Conservation (phyloP, 2,329 filamentous ascomycete genomes). For the Ophiosphaerella herpotricha region DNA sequence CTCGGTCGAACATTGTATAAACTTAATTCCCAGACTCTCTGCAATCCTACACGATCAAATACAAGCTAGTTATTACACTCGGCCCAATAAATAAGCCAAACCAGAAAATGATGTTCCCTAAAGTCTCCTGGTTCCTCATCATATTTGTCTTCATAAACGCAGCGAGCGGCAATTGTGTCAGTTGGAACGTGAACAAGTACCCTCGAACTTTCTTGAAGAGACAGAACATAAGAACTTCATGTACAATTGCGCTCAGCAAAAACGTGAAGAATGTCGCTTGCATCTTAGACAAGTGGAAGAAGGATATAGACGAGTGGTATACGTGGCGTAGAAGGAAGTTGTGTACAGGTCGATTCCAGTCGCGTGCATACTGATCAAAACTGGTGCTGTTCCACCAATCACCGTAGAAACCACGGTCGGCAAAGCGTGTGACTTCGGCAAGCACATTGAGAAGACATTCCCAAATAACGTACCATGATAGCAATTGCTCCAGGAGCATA, state of each 20-base stretch:
- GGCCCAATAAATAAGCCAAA: slow-evolving; percentile 77
- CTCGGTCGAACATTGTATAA: no score
- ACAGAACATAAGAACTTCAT: slow-evolving; percentile 80
- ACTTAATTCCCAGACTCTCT: no score
- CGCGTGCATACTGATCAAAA: slow-evolving; percentile 78
- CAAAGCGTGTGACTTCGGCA: slow-evolving; percentile 76
- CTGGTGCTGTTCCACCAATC: slow-evolving; percentile 60
- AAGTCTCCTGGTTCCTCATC: slow-evolving; percentile 63
- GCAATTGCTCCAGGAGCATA: slow-evolving; percentile 76
- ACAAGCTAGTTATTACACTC: slow-evolving; percentile 62
- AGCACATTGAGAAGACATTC: slow-evolving; percentile 69
- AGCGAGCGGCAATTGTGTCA: slow-evolving; percentile 74
- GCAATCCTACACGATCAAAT: slow-evolving; percentile 50
- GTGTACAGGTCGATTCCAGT: slow-evolving; percentile 83
- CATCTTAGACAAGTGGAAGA: slow-evolving; percentile 70
- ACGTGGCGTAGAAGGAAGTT: slow-evolving; percentile 78
- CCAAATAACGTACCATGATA: slow-evolving; percentile 84
- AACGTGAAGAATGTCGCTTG: slow-evolving; percentile 78
- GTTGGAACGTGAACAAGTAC: slow-evolving; percentile 73
- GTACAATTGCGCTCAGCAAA: slow-evolving; percentile 70
- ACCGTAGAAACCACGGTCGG: slow-evolving; percentile 71
- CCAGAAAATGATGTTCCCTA: slow-evolving; percentile 81
- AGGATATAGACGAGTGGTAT: slow-evolving; percentile 76
- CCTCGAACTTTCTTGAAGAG: slow-evolving; percentile 78
- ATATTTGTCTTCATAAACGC: slow-evolving; percentile 68